A percentile compares a stretch with the other conserved stretches of the same genome.
Conservation (phyloP, 2,329 filamentous ascomycete species). For the Exophiala xenobiotica region DNA sequence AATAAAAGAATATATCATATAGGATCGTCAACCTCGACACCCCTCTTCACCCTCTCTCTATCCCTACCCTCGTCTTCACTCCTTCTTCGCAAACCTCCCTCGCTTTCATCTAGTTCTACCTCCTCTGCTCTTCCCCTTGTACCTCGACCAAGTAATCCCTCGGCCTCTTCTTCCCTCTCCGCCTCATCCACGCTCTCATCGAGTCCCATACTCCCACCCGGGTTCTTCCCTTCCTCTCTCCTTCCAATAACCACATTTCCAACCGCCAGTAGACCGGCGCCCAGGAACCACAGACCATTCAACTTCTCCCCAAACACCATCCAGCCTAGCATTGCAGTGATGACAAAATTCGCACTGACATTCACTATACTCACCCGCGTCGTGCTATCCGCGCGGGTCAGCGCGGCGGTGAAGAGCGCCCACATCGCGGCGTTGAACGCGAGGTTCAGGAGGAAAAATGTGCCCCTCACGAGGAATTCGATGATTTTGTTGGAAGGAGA, state of each 20-base stretch:
- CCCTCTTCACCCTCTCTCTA: constrained; percentile 12
- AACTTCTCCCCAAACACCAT: constrained; percentile 58
- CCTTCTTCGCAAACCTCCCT: neutral
- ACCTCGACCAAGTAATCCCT: constrained; percentile 21
- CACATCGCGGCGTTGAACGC: constrained; percentile 65
- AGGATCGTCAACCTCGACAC: constrained; percentile 22
- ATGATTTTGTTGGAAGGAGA: constrained; percentile 45
- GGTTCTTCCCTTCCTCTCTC: constrained; percentile 45
- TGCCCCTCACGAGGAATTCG: constrained; percentile 47
- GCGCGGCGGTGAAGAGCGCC: constrained; percentile 62
- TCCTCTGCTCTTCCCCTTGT: constrained; percentile 14
- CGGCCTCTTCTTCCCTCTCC: constrained; percentile 13
- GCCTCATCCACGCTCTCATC: constrained; percentile 12
- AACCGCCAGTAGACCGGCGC: constrained; percentile 58
- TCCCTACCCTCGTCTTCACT: constrained; percentile 10
- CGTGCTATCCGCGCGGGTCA: constrained; percentile 60
- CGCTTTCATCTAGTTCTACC: constrained; percentile 14
- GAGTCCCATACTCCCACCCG: constrained; percentile 16
- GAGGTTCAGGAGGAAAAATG: constrained; percentile 62
- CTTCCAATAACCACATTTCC: constrained; percentile 64
- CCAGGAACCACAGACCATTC: constrained; percentile 61
- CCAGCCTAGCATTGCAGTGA: constrained; percentile 60
- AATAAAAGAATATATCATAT: too few relatives aligned
- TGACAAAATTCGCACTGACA: constrained; percentile 62
- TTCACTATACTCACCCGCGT: constrained; percentile 65